Percentiles rank a stretch among this genome's conserved stretches.
Conservation (phyloP, 768 basidiomycete genomes). For the Leccinum incarnatum region DNA sequence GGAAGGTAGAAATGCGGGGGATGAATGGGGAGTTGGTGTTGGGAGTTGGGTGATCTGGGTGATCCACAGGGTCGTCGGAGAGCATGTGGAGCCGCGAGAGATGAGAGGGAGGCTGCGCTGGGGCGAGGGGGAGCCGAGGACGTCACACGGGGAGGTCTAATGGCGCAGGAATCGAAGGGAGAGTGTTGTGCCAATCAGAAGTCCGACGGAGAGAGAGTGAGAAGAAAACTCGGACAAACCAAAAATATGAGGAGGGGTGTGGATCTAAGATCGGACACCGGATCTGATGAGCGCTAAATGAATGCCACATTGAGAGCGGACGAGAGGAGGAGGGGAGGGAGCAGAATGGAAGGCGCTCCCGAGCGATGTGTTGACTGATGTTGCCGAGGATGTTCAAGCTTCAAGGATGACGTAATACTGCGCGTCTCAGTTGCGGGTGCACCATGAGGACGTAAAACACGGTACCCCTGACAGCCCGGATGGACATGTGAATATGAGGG, state of each 20-base stretch:
- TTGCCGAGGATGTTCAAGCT: constrained; percentile 15
- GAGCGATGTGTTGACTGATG: constrained; percentile 2
- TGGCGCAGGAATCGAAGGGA: background rate
- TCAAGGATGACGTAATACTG: constrained; percentile 7
- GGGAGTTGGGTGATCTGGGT: background rate
- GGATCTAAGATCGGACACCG: constrained; percentile 13
- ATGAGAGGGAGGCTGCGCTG: background rate
- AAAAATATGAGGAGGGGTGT: constrained; percentile 10
- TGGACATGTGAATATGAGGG: constrained; percentile 30
- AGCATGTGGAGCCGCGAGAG: constrained; percentile 1
- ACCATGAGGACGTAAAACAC: constrained; percentile 21
- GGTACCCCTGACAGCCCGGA: constrained; percentile 13
- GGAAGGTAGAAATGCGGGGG: background rate
- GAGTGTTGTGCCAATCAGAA: background rate
- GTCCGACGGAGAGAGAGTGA: constrained; percentile 11
- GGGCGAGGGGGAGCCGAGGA: background rate
- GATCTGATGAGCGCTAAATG: constrained; percentile 13
- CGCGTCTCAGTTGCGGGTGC: constrained; percentile 8
- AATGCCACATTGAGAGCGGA: background rate
- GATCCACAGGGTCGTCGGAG: background rate
- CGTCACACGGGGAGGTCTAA: background rate
- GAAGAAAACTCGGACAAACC: constrained; percentile 3
- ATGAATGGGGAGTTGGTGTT: background rate
- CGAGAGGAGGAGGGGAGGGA: background rate
- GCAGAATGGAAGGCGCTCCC: constrained; percentile 17